A percentile compares a stretch with the other conserved stretches of the same genome.
Conservation (phyloP, 306 rosid species). For the Quillaja saponaria region DNA sequence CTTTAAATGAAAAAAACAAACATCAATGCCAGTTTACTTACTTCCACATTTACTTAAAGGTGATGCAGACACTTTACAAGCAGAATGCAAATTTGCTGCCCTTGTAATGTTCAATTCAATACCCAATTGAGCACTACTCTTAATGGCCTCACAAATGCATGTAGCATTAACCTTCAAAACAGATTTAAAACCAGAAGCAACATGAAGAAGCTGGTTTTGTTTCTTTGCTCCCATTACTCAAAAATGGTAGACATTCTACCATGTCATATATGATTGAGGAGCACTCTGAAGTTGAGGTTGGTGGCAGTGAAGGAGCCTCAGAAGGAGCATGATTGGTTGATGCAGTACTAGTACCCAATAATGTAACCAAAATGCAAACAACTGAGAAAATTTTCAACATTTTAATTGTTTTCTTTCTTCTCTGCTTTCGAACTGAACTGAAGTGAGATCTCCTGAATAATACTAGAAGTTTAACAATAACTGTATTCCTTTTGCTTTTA, state of each 20-base stretch:
- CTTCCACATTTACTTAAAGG: constrained; percentile 8
- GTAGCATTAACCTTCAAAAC: background rate
- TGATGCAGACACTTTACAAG: constrained; percentile 13
- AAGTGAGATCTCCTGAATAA: too few species aligned
- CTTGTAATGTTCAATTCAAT: constrained; percentile 16
- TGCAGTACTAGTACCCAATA: too few species aligned
- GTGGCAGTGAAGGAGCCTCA: background rate
- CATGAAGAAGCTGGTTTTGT: constrained; percentile 11
- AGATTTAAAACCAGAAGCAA: constrained; percentile 18
- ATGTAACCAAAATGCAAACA: too few species aligned
- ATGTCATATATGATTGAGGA: background rate
- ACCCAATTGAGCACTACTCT: constrained; percentile 1
- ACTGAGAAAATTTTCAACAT: too few species aligned
- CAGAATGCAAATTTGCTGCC: constrained; percentile 9
- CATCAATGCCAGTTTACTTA: too few species aligned
- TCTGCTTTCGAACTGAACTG: too few species aligned
- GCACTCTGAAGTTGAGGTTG: constrained; percentile 16
- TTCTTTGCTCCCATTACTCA: background rate
- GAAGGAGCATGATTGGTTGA: too few species aligned
- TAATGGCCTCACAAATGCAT: constrained; percentile 25
- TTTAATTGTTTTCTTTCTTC: too few species aligned
- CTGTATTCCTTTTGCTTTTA: too few species aligned
- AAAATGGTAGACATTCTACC: constrained; percentile 26
- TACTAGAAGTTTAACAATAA: too few species aligned
- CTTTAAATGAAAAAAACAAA: background rate